These are phyloP conservation scores for Aspergillus fumigatiaffinis DNA, from an alignment of 2,329 filamentous ascomycete species.

Conservation along the genomic window DNA sequence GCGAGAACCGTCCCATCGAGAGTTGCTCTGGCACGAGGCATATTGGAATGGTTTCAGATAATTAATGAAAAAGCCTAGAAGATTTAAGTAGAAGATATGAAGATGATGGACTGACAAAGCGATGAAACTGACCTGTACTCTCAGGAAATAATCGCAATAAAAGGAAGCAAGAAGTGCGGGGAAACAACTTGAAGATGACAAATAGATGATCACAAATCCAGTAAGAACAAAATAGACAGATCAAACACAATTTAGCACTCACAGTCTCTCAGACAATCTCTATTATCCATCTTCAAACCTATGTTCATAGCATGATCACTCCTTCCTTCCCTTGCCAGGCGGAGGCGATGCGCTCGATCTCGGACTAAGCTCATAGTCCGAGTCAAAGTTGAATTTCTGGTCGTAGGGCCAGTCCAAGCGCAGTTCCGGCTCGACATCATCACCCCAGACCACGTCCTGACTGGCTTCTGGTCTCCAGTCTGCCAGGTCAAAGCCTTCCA, in stretches of 20 bases:
- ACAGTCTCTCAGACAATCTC: not conserved
- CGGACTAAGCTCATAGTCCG: not conserved
- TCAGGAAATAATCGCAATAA: not conserved
- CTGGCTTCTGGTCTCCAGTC: not conserved
- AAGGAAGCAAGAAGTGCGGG: not conserved
- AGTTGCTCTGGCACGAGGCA: conserved; percentile 44
- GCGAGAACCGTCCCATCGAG: conserved; percentile 50
- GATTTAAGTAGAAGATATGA: not conserved
- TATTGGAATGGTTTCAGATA: conserved; percentile 10
- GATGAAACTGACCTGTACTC: not conserved
- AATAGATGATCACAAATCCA: not conserved
- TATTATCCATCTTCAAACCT: not conserved
- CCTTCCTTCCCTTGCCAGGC: not conserved
- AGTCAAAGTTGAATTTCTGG: not conserved
- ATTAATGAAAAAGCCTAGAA: not conserved
- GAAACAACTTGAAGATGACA: not conserved
- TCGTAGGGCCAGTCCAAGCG: not conserved
- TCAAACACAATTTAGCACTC: not conserved
- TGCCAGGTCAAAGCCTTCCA: not conserved
- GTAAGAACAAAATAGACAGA: not conserved
- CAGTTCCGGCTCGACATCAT: not conserved
- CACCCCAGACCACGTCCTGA: not conserved
- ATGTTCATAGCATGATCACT: not conserved
- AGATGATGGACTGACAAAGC: not conserved
- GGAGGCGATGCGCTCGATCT: not conserved